Conservation (phyloP, 73 alveolate species). For the Blepharisma stoltei region DNA sequence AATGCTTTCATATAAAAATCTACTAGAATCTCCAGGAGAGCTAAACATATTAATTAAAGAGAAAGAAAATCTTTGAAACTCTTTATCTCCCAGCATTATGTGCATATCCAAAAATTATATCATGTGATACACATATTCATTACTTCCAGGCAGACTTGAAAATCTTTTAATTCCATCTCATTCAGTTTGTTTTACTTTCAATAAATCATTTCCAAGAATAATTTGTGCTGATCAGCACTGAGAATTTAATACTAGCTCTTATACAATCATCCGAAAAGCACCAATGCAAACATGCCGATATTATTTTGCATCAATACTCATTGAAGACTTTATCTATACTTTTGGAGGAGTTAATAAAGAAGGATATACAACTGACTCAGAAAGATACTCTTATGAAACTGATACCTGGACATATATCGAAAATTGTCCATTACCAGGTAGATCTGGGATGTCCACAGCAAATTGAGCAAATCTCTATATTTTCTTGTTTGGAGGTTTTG, state of each 20-base stretch:
- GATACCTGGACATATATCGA: neutral
- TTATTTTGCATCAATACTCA: neutral
- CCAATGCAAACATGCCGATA: neutral
- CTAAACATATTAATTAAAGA: too few species aligned
- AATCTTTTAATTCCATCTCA: too few species aligned
- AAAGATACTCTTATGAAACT: neutral
- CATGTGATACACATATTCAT: too few species aligned
- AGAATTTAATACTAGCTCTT: neutral
- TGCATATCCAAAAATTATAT: too few species aligned
- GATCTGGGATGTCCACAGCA: constrained; percentile 11
- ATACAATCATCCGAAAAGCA: neutral
- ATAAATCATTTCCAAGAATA: neutral
- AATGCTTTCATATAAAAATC: too few species aligned
- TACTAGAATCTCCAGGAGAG: too few species aligned
- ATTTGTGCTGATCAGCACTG: constrained; percentile 23
- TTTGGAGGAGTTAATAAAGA: constrained; percentile 21
- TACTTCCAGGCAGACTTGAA: too few species aligned
- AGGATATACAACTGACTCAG: constrained; percentile 3
- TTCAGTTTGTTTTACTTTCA: too few species aligned
- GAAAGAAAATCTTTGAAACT: too few species aligned
- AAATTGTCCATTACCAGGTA: neutral
- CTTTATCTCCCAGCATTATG: too few species aligned
- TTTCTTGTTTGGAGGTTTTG: constrained; percentile 17
- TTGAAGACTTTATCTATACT: neutral
- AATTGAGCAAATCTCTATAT: constrained; percentile 1